Conservation (phyloP, 345 rosid species). For the Salix caprea region DNA sequence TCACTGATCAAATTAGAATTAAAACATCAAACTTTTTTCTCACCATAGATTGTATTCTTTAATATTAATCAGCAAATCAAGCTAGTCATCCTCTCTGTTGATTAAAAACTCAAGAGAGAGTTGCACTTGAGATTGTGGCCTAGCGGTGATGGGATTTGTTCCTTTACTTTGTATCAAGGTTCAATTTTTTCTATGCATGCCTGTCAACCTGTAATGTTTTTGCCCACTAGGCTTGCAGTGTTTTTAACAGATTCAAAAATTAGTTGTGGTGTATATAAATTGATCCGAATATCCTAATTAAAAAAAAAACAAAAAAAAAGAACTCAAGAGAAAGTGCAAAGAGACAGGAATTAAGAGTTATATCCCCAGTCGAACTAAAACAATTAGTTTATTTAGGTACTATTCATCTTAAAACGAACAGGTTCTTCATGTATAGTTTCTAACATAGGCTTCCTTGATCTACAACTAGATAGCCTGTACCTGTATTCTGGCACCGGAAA, state of each 20-base stretch:
- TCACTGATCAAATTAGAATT: no score
- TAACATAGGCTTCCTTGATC: constrained; percentile 23
- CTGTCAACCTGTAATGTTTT: no score
- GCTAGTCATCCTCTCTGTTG: background rate
- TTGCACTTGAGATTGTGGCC: no score
- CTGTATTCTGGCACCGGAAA: constrained; percentile 6
- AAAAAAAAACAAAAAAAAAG: no score
- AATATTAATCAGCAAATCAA: background rate
- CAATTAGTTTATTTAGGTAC: background rate
- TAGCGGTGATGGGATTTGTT: no score
- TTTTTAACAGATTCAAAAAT: no score
- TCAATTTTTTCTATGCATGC: no score
- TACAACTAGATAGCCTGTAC: constrained; percentile 16
- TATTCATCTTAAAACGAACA: background rate
- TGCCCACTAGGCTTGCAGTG: no score
- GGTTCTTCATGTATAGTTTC: constrained; percentile 27
- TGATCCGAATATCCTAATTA: accelerated
- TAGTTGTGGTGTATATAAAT: accelerated
- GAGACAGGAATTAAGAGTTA: background rate
- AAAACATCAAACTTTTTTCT: background rate
- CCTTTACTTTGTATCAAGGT: no score
- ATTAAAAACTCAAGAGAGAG: background rate
- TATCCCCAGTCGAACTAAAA: background rate
- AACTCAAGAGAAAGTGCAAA: background rate
- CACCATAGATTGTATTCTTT: background rate